Evolutionary conservation across 208 protist species (phyloP).

Genomic region (Trypanosoma rangeli): DNA sequence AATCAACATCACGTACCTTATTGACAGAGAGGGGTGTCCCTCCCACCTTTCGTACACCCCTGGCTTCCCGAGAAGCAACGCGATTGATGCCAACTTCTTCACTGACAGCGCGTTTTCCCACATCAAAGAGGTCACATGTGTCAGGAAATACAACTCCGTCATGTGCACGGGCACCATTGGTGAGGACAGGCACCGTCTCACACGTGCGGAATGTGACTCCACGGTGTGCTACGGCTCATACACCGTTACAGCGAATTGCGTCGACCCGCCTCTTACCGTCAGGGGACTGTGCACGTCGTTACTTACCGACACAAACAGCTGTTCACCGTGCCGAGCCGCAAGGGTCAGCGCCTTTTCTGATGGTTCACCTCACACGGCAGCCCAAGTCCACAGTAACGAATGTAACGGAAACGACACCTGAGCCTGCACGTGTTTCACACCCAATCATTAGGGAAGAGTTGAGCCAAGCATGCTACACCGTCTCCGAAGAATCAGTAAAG

Average conservation of each 20-base stretch:
- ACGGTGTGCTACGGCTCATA: neutral
- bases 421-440: neutral
- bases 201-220: neutral
- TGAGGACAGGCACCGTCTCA: neutral
- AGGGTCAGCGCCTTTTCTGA: neutral
- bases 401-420: neutral
- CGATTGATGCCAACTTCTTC: neutral
- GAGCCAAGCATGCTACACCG: neutral
- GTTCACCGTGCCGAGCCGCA: neutral
- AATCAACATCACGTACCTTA: conserved; percentile 3
- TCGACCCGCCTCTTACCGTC: conserved; percentile 24
- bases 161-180: neutral
- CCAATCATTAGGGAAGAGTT: neutral
- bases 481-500: neutral
- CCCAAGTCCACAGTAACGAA: neutral
- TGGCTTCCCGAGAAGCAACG: neutral
- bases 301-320: conserved; percentile 8
- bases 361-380: conserved; percentile 16
- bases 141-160: neutral
- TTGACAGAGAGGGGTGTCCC: neutral
- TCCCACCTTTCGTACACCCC: neutral
- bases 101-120: neutral
- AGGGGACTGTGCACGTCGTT: conserved; percentile 7
- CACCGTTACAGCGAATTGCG: conserved; percentile 24
- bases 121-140: neutral